Evolutionary conservation across 2,329 filamentous ascomycete genomes (phyloP), one percentile per base, ranked within the genome.

Genomic region (Pseudogymnoascus sp.): DNA sequence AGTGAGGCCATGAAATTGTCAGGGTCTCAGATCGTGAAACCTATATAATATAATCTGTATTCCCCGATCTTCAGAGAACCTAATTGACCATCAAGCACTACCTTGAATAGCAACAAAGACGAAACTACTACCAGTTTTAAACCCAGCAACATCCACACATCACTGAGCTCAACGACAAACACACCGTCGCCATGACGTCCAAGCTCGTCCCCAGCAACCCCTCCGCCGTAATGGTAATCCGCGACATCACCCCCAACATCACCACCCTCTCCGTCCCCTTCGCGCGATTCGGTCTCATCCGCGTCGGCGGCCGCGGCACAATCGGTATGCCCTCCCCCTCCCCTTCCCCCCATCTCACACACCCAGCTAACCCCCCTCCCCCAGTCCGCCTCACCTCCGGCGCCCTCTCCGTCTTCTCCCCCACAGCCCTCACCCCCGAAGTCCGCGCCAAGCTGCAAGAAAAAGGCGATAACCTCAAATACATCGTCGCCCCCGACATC

Each of bases 361-460:
- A 53, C 14, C 60, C 18, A 50, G n/a, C 34, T 44, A 56, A 23
- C 64, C 10, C 53, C 67, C 71, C 42, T 71, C 37, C 11, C 56
- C 62, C 68, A 91, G 91, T 96, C 65, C 89, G 87, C 69, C 84
- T 99, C 69, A 83, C 85, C 64, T 88, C 87, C 8, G 92, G 92
- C 63, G 79, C 84, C 53, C 84, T 97, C 42, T 90, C 91, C 68
- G 87, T 97, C 74, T 97, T 97, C 83, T 96, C 92, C 0, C 95
- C 95, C 16, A 90, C 95, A 18, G 89, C 89, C 12, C 83, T 97
- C 63, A 97, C 93, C 2, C 82, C 88, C 2, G 85, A 88, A 64
- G 87, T 92, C 40, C 85, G 82, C 66, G 74, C 79, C 69, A 86
- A 88, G 73, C 79, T 90, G 61, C 78, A 81, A 62, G 80, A 85